Base-by-base conservation (phyloP, 163 green algal genomes). In the Scenedesmus sp. region DNA sequence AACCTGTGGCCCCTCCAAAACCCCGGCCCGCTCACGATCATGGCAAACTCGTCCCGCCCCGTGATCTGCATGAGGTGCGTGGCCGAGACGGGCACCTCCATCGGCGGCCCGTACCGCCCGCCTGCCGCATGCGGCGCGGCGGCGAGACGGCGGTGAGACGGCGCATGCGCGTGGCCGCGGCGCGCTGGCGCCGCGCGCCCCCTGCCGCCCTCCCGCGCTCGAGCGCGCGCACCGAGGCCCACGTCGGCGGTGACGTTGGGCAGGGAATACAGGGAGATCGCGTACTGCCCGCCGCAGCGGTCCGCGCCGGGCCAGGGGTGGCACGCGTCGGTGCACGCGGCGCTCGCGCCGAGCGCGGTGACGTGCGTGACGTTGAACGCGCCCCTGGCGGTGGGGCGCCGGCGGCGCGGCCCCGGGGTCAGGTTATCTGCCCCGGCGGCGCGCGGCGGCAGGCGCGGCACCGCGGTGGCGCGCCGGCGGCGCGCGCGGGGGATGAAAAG, bases 61-160 rank as follows among this genome's bases (percentile, higher is more conserved):
- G 66, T 75, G 48, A 42, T 57, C 36, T 75, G 66, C 66, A 75
- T 75, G 31, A 45, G 33, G 48, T 75, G 66, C 7, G 48, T 26
- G 10, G 18, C 66, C 14, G 66, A 47, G n/a, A 75, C 31, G 15
- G 66, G 66, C 48, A 75, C 51, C 66, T 75, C 66, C 4, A 26
- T 29, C 28, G 63, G 66, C 10, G 26, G 63, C 66, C 63, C 20
- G 48, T 75, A 75, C 2, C 34, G 2, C 22, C 66, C 66, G 24
- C 66, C 66, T 64, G 34, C 48, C 24, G 28, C 66, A n/a, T n/a
- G n/a, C n/a, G n/a, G n/a, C n/a, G n/a, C n/a, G n/a, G n/a, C n/a
- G n/a, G n/a, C n/a, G n/a, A n/a, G n/a, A n/a, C n/a, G n/a, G n/a
- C n/a, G n/a, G n/a, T n/a, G n/a, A n/a, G n/a, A n/a, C n/a, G n/a